Evolutionary conservation across 176 grass and related monocot genomes (phyloP).

Genomic region (Guadua angustifolia): DNA sequence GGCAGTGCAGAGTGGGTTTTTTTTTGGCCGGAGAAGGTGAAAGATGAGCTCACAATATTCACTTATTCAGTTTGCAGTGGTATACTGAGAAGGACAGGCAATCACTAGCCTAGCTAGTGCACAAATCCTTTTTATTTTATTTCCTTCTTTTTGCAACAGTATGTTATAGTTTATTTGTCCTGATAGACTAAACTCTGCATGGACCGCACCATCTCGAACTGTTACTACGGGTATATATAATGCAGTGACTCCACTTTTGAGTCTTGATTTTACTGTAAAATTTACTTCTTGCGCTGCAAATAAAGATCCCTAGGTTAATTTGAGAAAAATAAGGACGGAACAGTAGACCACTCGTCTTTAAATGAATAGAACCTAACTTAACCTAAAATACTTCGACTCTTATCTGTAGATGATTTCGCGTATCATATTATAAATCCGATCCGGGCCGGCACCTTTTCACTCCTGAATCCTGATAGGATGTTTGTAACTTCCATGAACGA

Average conservation of each 20-base stretch:
- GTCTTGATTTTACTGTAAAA: not conserved
- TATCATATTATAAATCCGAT: not conserved
- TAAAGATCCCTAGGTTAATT: not conserved
- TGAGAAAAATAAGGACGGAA: not conserved
- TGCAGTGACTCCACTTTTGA: not conserved
- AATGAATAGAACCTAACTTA: not conserved
- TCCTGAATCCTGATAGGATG: no score
- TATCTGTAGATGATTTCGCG: not conserved
- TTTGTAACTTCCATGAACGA: not conserved
- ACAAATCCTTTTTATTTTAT: not conserved
- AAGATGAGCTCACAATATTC: constrained; percentile 48
- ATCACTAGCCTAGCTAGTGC: not conserved
- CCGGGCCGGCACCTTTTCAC: not conserved
- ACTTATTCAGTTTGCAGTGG: constrained; percentile 20
- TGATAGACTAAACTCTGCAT: not conserved
- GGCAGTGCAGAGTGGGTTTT: not conserved
- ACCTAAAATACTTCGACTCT: not conserved
- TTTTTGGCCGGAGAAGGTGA: constrained; percentile 41
- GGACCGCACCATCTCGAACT: not conserved
- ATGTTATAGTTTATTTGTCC: not conserved
- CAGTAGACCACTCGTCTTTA: not conserved
- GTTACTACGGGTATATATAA: not conserved
- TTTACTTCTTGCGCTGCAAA: not conserved
- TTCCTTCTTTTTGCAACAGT: not conserved
- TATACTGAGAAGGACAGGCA: not conserved